Conservation (phyloP, 352 stramenopile genomes). For the Globisporangium nodosum region DNA sequence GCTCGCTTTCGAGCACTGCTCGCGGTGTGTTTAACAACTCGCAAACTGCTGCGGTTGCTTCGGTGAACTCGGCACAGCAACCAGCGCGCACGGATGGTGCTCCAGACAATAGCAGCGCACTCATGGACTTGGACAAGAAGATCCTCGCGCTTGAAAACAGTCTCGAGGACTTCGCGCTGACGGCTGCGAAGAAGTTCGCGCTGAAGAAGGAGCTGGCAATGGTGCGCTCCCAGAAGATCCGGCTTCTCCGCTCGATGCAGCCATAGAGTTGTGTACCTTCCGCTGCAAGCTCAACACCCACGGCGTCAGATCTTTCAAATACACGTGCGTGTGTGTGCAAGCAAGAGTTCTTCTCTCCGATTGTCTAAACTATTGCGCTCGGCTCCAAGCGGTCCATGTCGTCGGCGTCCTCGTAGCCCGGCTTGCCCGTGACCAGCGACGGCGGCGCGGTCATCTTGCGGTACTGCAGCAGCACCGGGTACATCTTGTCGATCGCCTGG, state of each 20-base stretch:
- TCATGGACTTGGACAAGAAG: constrained; percentile 35
- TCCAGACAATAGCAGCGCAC: constrained; percentile 16
- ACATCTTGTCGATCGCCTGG: constrained; percentile 50
- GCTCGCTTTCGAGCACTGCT: not conserved
- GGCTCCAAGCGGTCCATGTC: constrained; percentile 62
- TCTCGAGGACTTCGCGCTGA: constrained; percentile 65
- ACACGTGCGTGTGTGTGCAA: not conserved
- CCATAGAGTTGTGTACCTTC: constrained; percentile 2
- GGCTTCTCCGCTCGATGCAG: constrained; percentile 38
- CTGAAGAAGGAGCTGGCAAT: constrained; percentile 81
- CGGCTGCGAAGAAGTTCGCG: constrained; percentile 57
- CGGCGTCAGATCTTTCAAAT: not conserved
- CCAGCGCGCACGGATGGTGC: not conserved
- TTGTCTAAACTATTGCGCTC: constrained; percentile 43
- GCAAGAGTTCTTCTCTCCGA: not conserved
- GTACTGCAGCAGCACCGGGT: constrained; percentile 48
- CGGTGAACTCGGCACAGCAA: not conserved
- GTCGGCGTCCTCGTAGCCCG: constrained; percentile 57
- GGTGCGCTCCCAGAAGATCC: constrained; percentile 61
- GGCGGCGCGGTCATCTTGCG: constrained; percentile 70
- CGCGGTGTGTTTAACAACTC: not conserved
- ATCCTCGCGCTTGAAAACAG: constrained; percentile 43
- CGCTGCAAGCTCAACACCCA: not conserved
- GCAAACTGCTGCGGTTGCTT: not conserved
- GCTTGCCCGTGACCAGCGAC: constrained; percentile 64